Base-by-base conservation (phyloP, 768 basidiomycete species). In the Xerocomus brunneocitrinus region DNA sequence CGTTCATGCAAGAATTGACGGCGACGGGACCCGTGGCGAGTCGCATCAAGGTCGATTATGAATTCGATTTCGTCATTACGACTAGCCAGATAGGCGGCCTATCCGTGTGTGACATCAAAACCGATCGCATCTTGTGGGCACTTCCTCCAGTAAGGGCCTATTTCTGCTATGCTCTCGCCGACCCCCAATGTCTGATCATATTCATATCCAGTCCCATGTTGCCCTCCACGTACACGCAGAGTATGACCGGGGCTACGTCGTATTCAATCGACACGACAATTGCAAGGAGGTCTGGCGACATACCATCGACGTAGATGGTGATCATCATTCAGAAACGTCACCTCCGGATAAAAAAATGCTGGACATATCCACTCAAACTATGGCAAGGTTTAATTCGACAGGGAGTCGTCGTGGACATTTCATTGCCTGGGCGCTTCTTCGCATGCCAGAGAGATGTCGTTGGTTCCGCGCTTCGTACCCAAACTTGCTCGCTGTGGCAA, bases 31-130 rank as follows among this genome's bases (percentile, higher is more conserved):
- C 58, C 28, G 61, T 64, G 3, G 81, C 87, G 0, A 87, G 90
- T 66, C 81, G 87, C 6, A 81, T 91, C 69, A 91, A 91, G 68
- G 78, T 87, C 22, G 90, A 92, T 53, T 82, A 87, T 59, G 67
- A 74, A 32, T 74, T 73, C 8, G 79, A 81, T 3, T 74, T 84
- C 28, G 70, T 85, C 47, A 78, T 91, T 38, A 77, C 78, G 5
- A 89, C 87, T 0, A 73, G 73, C 36, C 64, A 66, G 4, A 52
- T 55, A 10, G 87, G 87, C 0, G 86, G 87, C 0, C 59, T 91
- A 9, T 56, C 59, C 0, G 87, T 91, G 0, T 73, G 74, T 8
- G 82, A 85, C 7, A 81, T 91, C 70, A 91, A 91, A 69, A 77
- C 87, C 19, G 90, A 92, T 39, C 52, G 66, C 3, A 50, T 77